A percentile compares a stretch with the other conserved stretches of the same genome.
phyloP scores from a whole-genome alignment of 306 rosid genomes.

The Lathyrus oleraceus region DNA sequence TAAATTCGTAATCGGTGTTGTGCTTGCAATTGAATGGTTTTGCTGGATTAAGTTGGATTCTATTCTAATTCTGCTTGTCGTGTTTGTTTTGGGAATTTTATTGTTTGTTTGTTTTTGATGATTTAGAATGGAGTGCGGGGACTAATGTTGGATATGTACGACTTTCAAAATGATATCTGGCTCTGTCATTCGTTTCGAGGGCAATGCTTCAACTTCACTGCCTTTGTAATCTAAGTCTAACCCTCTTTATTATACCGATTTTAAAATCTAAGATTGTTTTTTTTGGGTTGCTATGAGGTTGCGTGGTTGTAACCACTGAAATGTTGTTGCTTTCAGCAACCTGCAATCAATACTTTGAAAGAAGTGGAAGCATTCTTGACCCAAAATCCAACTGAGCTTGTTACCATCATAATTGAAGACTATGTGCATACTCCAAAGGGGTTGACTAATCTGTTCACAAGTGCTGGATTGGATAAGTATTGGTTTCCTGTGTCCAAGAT shows the following conservation, averaged over 20 bases:
- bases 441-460: conserved; percentile 62
- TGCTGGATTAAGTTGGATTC: conserved; percentile 1
- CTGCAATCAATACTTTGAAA: conserved; percentile 79
- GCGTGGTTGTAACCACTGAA: conserved; percentile 14
- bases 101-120: conserved; percentile 27
- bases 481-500: conserved; percentile 90
- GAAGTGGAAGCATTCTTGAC: conserved; percentile 91
- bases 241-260: conserved; percentile 13
- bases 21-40: conserved; percentile 21
- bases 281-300: conserved; percentile 14
- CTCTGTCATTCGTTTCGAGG: conserved; percentile 95
- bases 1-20: background rate
- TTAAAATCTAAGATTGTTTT: conserved; percentile 12
- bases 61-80: conserved; percentile 1
- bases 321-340: conserved; percentile 72
- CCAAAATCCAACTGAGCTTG: conserved; percentile 75
- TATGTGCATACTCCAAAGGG: conserved; percentile 94
- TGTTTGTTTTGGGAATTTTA: background rate
- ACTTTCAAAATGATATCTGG: conserved; percentile 91
- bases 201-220: conserved; percentile 98
- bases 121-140: conserved; percentile 98
- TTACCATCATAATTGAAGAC: conserved; percentile 93
- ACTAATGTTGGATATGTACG: conserved; percentile 98
- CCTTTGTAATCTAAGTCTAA: conserved; percentile 73
- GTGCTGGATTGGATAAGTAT: conserved; percentile 84